Evolutionary conservation across 371 early-diverging fungal genomes (phyloP).

Genomic region (Lichtheimia hyalospora): DNA sequence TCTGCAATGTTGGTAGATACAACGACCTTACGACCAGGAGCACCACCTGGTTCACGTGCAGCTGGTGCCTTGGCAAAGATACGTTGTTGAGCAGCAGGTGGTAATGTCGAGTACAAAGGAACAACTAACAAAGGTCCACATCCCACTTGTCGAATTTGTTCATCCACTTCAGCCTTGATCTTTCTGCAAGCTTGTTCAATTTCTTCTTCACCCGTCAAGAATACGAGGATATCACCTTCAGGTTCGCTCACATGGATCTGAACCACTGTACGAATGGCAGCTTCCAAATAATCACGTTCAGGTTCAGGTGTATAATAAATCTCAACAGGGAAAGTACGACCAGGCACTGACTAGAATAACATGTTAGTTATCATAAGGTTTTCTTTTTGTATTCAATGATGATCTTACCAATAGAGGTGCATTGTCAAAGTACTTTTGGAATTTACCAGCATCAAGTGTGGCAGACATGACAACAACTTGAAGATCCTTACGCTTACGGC

Average conservation of each 20-base stretch:
- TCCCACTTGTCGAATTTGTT: constrained; percentile 52
- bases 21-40: constrained; percentile 92
- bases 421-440: constrained; percentile 82
- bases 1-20: constrained; percentile 99
- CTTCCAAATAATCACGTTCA: constrained; percentile 86
- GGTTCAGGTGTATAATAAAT: constrained; percentile 89
- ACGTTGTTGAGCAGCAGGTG: constrained; percentile 88
- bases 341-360: constrained; percentile 63
- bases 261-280: constrained; percentile 81
- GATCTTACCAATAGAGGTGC: constrained; percentile 60
- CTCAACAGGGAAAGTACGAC: constrained; percentile 91
- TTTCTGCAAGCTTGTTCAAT: constrained; percentile 86
- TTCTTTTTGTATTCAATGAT: not conserved
- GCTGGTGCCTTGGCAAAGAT: constrained; percentile 90
- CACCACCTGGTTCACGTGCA: constrained; percentile 69
- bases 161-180: constrained; percentile 68
- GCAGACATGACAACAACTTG: constrained; percentile 94
- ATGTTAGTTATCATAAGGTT: constrained; percentile 1
- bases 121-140: constrained; percentile 79
- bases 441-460: constrained; percentile 86
- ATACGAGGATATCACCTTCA: constrained; percentile 87
- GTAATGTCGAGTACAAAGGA: constrained; percentile 92
- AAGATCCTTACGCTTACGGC: constrained; percentile 65
- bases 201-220: constrained; percentile 94
- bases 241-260: constrained; percentile 85